Evolutionary conservation across 495 filamentous ascomycete genomes (phyloP).

Genomic region (Penicillium samsonianum): DNA sequence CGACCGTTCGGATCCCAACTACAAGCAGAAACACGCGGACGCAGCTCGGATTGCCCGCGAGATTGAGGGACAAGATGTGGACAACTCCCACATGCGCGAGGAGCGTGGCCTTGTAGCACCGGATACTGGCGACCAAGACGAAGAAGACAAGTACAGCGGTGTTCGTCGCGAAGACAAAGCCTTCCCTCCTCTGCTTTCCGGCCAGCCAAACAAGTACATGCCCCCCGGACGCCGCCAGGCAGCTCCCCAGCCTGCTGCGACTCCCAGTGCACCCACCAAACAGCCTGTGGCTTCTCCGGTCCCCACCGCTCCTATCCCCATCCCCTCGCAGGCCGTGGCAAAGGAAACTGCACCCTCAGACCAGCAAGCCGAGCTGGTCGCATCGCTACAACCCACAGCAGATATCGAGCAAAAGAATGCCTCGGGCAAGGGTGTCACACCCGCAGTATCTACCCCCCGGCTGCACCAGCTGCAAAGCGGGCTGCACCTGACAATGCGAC

Average conservation of each 20-base stretch:
- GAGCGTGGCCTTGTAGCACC: conserved; percentile 72
- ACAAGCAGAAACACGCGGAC: conserved; percentile 70
- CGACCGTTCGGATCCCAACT: conserved; percentile 76
- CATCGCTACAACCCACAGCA: conserved; percentile 25
- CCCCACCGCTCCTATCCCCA: conserved; percentile 4
- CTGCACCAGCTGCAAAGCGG: conserved; percentile 25
- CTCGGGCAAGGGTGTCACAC: conserved; percentile 23
- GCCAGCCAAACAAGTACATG: conserved; percentile 77
- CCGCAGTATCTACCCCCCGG: conserved; percentile 18
- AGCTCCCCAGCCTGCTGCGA: conserved; percentile 64
- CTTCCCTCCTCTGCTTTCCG: conserved; percentile 66
- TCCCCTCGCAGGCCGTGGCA: conserved; percentile 24
- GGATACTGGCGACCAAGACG: conserved; percentile 76
- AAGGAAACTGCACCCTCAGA: conserved; percentile 39
- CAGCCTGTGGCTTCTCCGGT: conserved; percentile 22
- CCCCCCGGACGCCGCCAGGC: conserved; percentile 83
- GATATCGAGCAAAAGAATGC: conserved; percentile 44
- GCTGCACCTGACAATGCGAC: conserved; percentile 60
- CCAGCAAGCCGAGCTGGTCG: conserved; percentile 32
- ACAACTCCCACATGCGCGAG: conserved; percentile 81
- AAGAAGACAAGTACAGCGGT: conserved; percentile 94
- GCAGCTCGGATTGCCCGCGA: conserved; percentile 86
- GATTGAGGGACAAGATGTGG: conserved; percentile 70
- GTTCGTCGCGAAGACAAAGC: conserved; percentile 71
- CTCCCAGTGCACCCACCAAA: conserved; percentile 71